Evolutionary conservation across 1,139 yeast genomes (phyloP).

Genomic region (Pichia kudriavzevii): DNA sequence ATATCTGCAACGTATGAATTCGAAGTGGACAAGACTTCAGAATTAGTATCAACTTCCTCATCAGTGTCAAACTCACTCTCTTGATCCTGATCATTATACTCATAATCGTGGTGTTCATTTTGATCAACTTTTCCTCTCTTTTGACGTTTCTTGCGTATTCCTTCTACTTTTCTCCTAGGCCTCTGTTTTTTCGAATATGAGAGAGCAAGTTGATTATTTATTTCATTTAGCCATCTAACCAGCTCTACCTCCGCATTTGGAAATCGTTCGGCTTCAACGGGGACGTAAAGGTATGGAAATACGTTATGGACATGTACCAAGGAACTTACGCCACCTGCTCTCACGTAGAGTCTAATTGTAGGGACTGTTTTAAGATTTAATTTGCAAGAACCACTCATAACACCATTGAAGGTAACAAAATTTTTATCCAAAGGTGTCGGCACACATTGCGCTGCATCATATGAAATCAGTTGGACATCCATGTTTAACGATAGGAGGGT

Average conservation of each 20-base stretch:
- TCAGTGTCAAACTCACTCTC: slow-evolving; percentile 9
- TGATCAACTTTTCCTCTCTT: slow-evolving; percentile 13
- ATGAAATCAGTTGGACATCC: slow-evolving; percentile 44
- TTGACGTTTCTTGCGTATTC: slow-evolving; percentile 3
- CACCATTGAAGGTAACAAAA: slow-evolving; percentile 24
- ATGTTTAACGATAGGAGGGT: background rate
- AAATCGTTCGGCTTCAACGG: no score
- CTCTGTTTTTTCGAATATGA: slow-evolving; percentile 17
- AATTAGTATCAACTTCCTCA: background rate
- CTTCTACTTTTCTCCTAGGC: background rate
- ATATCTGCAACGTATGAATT: slow-evolving; percentile 55
- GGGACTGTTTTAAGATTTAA: slow-evolving; percentile 56
- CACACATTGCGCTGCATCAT: slow-evolving; percentile 54
- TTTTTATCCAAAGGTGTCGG: slow-evolving; percentile 39
- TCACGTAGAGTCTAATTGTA: slow-evolving; percentile 69
- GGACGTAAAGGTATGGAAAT: slow-evolving; percentile 72
- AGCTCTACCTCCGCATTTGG: slow-evolving; percentile 28
- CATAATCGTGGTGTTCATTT: slow-evolving; percentile 14
- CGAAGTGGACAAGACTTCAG: background rate
- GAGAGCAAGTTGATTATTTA: slow-evolving; percentile 22
- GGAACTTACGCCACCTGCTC: slow-evolving; percentile 46
- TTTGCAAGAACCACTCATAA: no score
- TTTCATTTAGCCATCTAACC: slow-evolving; percentile 25
- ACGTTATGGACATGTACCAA: slow-evolving; percentile 74
- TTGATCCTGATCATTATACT: slow-evolving; percentile 12